Conservation (phyloP, 768 basidiomycete species). For the Suillus americanus region DNA sequence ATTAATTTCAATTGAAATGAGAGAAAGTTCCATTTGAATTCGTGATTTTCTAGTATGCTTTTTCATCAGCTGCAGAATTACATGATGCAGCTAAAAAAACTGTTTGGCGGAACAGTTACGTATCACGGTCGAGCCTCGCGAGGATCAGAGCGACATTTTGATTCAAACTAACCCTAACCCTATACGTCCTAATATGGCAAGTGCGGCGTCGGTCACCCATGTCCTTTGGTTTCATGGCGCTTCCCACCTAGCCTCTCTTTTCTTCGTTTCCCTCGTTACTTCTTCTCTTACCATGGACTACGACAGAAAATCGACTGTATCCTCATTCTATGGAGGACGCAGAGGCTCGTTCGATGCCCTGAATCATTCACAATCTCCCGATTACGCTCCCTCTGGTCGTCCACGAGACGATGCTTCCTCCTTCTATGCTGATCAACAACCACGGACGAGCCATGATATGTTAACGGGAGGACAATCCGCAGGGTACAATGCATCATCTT, state of each 20-base stretch:
- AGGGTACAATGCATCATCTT: constrained; percentile 74
- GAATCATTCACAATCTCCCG: constrained; percentile 40
- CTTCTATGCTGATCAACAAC: constrained; percentile 47
- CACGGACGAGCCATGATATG: constrained; percentile 46
- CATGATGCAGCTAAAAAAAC: background rate
- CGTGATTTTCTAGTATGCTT: background rate
- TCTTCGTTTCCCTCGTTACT: constrained; percentile 4
- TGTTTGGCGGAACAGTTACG: background rate
- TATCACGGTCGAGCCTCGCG: too few relatives aligned
- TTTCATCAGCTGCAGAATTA: background rate
- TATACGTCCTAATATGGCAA: constrained; percentile 1
- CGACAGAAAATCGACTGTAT: constrained; percentile 77
- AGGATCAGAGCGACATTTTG: background rate
- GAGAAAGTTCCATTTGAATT: background rate
- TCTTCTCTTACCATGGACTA: constrained; percentile 52
- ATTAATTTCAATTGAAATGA: too few relatives aligned
- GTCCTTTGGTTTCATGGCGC: background rate
- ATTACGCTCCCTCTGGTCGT: constrained; percentile 32
- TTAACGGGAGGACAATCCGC: constrained; percentile 49
- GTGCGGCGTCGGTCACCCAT: background rate
- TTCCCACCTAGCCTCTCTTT: constrained; percentile 16
- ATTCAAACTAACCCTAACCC: constrained; percentile 26
- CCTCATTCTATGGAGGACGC: constrained; percentile 72
- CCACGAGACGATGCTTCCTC: constrained; percentile 70
- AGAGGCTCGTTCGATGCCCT: constrained; percentile 63